phyloP scores from a whole-genome alignment of 306 rosid species.

The Cicer bijugum region DNA sequence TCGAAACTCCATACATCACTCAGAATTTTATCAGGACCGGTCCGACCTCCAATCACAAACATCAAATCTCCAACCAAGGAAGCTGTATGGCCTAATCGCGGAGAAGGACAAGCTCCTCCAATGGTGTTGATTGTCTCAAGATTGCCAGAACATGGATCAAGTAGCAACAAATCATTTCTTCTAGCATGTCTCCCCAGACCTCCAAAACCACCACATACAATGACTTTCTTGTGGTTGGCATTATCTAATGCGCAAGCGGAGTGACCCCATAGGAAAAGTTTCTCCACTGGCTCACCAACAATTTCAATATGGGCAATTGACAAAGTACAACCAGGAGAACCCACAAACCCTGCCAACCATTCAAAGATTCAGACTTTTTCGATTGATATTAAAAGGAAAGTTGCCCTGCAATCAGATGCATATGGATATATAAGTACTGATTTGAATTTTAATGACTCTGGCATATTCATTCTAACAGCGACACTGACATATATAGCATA shows the following conservation, averaged over 20 bases:
- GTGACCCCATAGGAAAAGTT: constrained; percentile 92
- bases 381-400: constrained; percentile 69
- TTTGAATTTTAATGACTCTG: constrained; percentile 45
- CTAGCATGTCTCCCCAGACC: constrained; percentile 87
- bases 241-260: constrained; percentile 58
- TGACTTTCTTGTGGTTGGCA: constrained; percentile 46
- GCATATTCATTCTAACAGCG: constrained; percentile 15
- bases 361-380: constrained; percentile 83
- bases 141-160: constrained; percentile 61
- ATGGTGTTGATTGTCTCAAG: constrained; percentile 50
- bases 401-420: constrained; percentile 77
- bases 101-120: constrained; percentile 59
- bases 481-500: not conserved
- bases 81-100: constrained; percentile 79
- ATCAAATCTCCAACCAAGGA: constrained; percentile 65
- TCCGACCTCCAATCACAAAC: constrained; percentile 89
- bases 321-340: constrained; percentile 51
- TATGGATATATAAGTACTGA: constrained; percentile 53
- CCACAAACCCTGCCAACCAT: constrained; percentile 82
- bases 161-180: constrained; percentile 64
- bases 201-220: constrained; percentile 94
- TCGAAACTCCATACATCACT: constrained; percentile 74
- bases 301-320: constrained; percentile 59
- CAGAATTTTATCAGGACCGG: constrained; percentile 78
- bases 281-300: constrained; percentile 69